Conservation (phyloP, 106 monocot species). For the Hemerocallis citrina region DNA sequence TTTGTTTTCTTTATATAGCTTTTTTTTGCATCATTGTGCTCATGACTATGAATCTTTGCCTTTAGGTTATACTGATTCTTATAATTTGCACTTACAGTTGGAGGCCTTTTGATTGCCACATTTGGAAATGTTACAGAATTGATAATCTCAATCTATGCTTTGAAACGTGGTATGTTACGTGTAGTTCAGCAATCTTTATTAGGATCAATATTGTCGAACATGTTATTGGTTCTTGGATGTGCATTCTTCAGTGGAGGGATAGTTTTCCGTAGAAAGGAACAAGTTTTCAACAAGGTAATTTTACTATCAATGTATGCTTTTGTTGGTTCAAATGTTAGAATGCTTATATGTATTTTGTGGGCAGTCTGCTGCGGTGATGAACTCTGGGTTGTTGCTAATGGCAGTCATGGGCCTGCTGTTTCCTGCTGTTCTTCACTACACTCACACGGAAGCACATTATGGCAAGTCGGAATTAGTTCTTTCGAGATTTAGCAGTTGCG, state of each 20-base stretch:
- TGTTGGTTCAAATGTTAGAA: no score
- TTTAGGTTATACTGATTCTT: neutral
- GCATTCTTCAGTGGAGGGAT: conserved; percentile 74
- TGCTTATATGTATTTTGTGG: no score
- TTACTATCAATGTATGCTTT: no score
- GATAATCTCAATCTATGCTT: conserved; percentile 71
- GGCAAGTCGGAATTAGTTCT: conserved; percentile 70
- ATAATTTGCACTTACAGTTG: conserved; percentile 31
- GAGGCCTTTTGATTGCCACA: conserved; percentile 67
- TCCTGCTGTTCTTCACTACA: conserved; percentile 72
- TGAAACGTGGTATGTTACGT: conserved; percentile 54
- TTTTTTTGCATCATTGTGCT: no score
- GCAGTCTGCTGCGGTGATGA: conserved; percentile 65
- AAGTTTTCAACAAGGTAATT: conserved; percentile 75
- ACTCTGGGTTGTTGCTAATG: conserved; percentile 82
- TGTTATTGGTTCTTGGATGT: conserved; percentile 77
- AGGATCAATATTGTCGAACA: conserved; percentile 81
- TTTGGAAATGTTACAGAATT: conserved; percentile 86
- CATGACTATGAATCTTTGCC: no score
- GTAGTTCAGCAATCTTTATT: conserved; percentile 77
- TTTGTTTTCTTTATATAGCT: no score
- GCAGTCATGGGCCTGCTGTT: conserved; percentile 74
- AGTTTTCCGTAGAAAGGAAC: conserved; percentile 34
- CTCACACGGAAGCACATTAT: conserved; percentile 53
- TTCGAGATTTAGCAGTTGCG: conserved; percentile 50